A percentile compares a stretch with the other conserved stretches of the same genome.
Evolutionary conservation across 2,329 filamentous ascomycete species (phyloP).

Genomic region (Colletotrichum brevisporum): DNA sequence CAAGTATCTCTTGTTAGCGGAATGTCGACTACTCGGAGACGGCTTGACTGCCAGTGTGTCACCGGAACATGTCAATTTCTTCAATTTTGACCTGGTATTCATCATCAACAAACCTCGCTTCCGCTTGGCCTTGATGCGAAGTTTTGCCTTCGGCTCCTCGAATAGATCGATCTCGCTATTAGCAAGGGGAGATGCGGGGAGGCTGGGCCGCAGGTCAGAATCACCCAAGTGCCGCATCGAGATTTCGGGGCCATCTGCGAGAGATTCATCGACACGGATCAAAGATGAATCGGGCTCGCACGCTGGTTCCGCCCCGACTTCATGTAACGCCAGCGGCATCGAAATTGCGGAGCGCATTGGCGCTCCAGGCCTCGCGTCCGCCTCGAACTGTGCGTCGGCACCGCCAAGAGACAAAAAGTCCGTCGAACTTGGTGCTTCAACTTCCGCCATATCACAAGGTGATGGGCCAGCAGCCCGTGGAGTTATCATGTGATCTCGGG

Average conservation of each 20-base stretch:
- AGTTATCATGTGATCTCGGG: too few species aligned
- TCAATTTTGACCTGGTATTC: slow-evolving; percentile 50
- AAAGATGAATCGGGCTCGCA: too few species aligned
- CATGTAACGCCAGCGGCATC: too few species aligned
- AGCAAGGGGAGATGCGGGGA: neutral
- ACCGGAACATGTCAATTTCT: neutral
- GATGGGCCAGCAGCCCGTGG: too few species aligned
- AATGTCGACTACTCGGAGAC: neutral
- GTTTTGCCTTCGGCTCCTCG: slow-evolving; percentile 56
- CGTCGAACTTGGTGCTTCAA: too few species aligned
- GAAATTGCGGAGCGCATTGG: too few species aligned
- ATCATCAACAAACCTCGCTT: slow-evolving; percentile 64
- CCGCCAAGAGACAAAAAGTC: too few species aligned
- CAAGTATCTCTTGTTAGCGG: neutral
- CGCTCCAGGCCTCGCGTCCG: too few species aligned
- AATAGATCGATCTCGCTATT: neutral
- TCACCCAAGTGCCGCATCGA: neutral
- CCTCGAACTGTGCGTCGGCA: too few species aligned
- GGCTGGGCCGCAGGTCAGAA: neutral
- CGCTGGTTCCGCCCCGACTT: too few species aligned
- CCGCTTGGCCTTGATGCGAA: slow-evolving; percentile 62
- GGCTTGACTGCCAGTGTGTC: neutral
- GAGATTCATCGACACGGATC: too few species aligned
- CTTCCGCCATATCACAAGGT: too few species aligned
- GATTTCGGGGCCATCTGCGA: neutral